Evolutionary conservation across 495 filamentous ascomycete genomes (phyloP).

Genomic region (Coniosporium apollinis): DNA sequence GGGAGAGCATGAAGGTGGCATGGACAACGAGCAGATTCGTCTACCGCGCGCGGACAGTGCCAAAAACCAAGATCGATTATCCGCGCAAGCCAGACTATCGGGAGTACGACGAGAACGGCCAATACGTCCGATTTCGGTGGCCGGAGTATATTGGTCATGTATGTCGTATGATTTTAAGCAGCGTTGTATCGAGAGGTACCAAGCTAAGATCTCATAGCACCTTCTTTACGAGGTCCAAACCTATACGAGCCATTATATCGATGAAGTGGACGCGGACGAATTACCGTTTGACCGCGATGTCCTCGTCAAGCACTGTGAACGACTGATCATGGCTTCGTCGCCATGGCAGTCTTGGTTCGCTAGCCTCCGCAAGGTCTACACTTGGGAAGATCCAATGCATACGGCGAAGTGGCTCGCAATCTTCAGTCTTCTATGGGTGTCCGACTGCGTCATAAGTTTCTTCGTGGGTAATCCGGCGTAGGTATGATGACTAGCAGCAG

Average conservation of each 20-base stretch:
- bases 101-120: constrained; percentile 7
- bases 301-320: constrained; percentile 9
- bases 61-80: constrained; percentile 1
- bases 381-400: constrained; percentile 15
- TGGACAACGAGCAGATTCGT: constrained; percentile 12
- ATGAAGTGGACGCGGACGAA: constrained; percentile 8
- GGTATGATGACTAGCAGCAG: too few relatives aligned
- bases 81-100: constrained; percentile 6
- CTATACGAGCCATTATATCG: constrained; percentile 11
- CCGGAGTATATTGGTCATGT: constrained; percentile 14
- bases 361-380: constrained; percentile 12
- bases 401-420: constrained; percentile 13
- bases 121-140: constrained; percentile 9
- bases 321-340: constrained; percentile 14
- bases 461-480: constrained; percentile 5
- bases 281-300: constrained; percentile 12
- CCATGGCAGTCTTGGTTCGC: constrained; percentile 17
- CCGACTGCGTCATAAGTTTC: constrained; percentile 13
- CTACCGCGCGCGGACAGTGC: constrained; percentile 9
- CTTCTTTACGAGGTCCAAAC: constrained; percentile 12
- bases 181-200: too few relatives aligned
- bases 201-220: constrained; percentile 3
- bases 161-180: too few relatives aligned
- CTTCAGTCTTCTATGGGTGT: constrained; percentile 11
- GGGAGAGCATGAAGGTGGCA: constrained; percentile 8